Base-by-base conservation (phyloP, 139 green algal genomes). In the Nannochloris sp. region DNA sequence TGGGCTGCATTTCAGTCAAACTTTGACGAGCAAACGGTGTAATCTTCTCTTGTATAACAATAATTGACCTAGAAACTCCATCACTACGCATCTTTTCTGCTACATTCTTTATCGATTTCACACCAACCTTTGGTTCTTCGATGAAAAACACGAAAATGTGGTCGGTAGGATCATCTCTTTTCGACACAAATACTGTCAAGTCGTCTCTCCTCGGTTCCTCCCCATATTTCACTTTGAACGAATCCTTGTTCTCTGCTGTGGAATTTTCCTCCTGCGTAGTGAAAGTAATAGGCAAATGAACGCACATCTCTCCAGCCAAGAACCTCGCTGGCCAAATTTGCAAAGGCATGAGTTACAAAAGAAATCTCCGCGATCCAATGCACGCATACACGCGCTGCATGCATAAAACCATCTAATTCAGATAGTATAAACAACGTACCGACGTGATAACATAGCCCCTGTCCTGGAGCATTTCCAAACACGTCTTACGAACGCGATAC, bases 131-230 rank as follows among this genome's bases (percentile, higher is more conserved):
- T 28, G 69, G 70, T 53, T 93, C 89, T 25, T 95, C 87, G 2
- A 91, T 86, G 65, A 93, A 98, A 74, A 97, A 98, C 10, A 97
- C 85, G 72, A 97, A 96, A 0, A 97, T 87, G 79, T 97, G 85
- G 28, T 72, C 62, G 1, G 66, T 68, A 23, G 72, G 72, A 61
- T 77, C 72, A 43, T 75, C 72, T 49, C 63, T 51, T 62, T 85
- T 83, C 4, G 80, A 83, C 2, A 79, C 77, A 33, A 95, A 67
- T 45, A 96, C 79, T 1, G 84, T 95, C 0, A 97, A 75, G 49
- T 96, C 79, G 1, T 95, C 86, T 23, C 84, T 78, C 3, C 80
- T 64, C 0, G 84, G 79, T 16, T 91, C 85, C 16, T 91, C 80
- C 1, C 81, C 84, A 71, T 85, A 96, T 11, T 74, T 79, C 3